Evolutionary conservation across 352 stramenopile species (phyloP), one percentile per base, ranked within the genome.

Genomic region (Phytophthora crassamura): DNA sequence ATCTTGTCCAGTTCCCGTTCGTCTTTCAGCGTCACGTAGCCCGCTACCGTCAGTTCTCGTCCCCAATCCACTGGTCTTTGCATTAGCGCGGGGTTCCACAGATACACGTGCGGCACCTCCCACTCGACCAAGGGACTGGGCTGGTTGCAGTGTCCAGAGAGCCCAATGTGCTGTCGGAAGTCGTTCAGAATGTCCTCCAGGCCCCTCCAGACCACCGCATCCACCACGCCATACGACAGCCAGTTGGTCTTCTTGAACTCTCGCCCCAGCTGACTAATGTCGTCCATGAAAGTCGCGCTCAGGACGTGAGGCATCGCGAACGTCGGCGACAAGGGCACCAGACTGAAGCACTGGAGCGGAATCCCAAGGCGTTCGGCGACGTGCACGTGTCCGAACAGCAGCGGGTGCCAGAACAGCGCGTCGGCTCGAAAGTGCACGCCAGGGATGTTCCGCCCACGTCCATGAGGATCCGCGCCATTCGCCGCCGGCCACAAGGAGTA

Each of bases 301-400:
- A 84, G 40, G 6, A 79, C 51, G 40, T 84, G 75, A n/a, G 78
- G 74, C 48, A 87, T 82, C 1, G 73, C 64, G 45, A 67, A 73
- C 7, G 78, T 87, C 30, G 70, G 70, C 4, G 73, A 80, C 7
- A 76, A 39, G 3, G 77, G 77, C 7, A 71, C 43, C 15, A 75
- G 53, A 25, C 75, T 77, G 18, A 78, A 60, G 30, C 73, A 81
- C 22, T 84, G 77, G 2, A 86, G 59, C 9, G 77, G 75, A 34
- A 86, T 75, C 0, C 77, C 77, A 6, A 86, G 60, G 0, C 77
- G 65, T 43, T 86, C 69, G 0, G 75, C 77, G 5, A 86, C 62
- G 20, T 79, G 48, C 4, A 70, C 64, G 16, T 82, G 72, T 1
- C 77, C 77, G 36, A 84, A 77, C 20, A 82, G 25, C 11, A 71